A percentile compares a stretch with the other conserved stretches of the same genome.
Conservation (phyloP, 495 filamentous ascomycete genomes). For the Apiosordaria backusii region DNA sequence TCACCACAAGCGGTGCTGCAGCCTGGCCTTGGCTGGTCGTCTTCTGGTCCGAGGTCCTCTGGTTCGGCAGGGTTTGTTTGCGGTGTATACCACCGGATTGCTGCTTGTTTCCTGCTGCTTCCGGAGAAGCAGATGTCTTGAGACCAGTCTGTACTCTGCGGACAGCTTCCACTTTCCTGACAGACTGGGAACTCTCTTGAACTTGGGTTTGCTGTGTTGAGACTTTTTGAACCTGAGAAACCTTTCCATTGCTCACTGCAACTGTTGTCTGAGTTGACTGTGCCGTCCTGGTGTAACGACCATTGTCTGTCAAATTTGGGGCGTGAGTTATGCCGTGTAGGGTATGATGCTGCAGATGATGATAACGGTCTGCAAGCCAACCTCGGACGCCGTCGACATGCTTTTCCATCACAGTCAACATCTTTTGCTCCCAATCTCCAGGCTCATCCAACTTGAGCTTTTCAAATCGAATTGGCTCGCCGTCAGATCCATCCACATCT, state of each 20-base stretch:
- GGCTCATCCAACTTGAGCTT: neutral
- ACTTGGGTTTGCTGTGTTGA: too few relatives aligned
- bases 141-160: neutral
- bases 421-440: neutral
- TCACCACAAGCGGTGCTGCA: neutral
- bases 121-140: neutral
- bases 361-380: too few relatives aligned
- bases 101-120: neutral
- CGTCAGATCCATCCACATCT: neutral
- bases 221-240: too few relatives aligned
- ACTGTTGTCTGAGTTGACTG: too few relatives aligned
- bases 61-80: neutral
- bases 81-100: neutral
- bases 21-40: neutral
- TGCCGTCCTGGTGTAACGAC: neutral
- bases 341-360: too few relatives aligned
- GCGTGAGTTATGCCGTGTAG: too few relatives aligned
- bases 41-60: neutral
- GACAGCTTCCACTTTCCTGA: neutral
- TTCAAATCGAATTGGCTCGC: neutral
- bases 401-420: neutral
- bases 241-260: too few relatives aligned
- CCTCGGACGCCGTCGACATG: conserved; percentile 1
- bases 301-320: too few relatives aligned
- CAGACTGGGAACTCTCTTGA: too few relatives aligned